A percentile compares a stretch with the other conserved stretches of the same genome.
Conservation (phyloP, 2,329 filamentous ascomycete species). For the Furcasterigmium furcatum region DNA sequence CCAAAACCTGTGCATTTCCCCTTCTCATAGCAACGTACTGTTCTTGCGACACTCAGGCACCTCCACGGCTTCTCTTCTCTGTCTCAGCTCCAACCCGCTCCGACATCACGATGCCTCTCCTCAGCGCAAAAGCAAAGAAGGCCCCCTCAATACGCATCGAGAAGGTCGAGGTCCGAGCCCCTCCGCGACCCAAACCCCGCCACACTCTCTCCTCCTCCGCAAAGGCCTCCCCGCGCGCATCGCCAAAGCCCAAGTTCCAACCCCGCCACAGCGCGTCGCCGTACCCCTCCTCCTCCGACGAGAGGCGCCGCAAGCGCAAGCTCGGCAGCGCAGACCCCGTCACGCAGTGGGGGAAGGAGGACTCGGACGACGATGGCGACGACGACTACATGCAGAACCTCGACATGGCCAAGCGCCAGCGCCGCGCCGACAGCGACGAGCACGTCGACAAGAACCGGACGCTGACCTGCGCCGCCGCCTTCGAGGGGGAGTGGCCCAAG, state of each 20-base stretch:
- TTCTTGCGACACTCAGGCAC: not conserved
- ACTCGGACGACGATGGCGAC: constrained; percentile 48
- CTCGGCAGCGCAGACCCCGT: constrained; percentile 9
- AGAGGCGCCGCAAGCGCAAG: constrained; percentile 13
- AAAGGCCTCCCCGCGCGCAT: constrained; percentile 30
- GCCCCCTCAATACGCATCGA: constrained; percentile 49
- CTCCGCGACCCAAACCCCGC: constrained; percentile 32
- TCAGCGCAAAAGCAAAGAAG: constrained; percentile 43
- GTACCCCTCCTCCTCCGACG: constrained; percentile 28
- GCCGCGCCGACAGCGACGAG: constrained; percentile 34
- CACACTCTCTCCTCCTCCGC: constrained; percentile 26
- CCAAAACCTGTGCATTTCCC: too few species aligned
- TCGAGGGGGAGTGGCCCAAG: constrained; percentile 24
- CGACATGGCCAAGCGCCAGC: constrained; percentile 45
- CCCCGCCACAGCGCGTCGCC: constrained; percentile 38
- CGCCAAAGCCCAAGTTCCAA: constrained; percentile 33
- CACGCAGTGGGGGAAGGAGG: constrained; percentile 41
- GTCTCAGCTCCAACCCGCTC: not conserved
- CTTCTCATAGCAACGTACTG: too few species aligned
- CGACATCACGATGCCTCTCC: constrained; percentile 23
- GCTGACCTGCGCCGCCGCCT: constrained; percentile 42
- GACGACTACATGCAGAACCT: constrained; percentile 31
- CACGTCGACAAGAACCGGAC: constrained; percentile 41
- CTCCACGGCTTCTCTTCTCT: not conserved
- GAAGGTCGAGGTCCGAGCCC: constrained; percentile 40